Evolutionary conservation across 1,284 basidiomycete genomes (phyloP), one percentile per base, ranked within the genome.

Genomic region (Puccinia horiana): DNA sequence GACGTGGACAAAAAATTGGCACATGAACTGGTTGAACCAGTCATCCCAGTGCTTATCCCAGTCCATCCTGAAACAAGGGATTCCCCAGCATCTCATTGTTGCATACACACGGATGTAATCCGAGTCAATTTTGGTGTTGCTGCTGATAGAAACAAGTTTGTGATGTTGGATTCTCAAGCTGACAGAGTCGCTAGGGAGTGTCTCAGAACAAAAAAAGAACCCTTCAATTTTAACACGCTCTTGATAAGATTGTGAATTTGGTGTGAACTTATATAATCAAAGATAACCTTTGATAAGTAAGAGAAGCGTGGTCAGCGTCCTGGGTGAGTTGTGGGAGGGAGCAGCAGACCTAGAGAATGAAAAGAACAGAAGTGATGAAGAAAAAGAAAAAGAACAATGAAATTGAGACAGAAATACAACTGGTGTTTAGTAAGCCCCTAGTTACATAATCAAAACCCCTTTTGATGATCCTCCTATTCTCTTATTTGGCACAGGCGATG

Each of bases 71-170:
- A 80, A 80, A 4, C 65, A 16, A 44, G 26, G 20, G n/a, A 80
- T 80, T 18, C 67, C 77, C 77, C 77, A 80, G 52, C 67, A 29
- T 54, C 67, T 49, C 77, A 79, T 77, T 5, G 77, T 79, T 47
- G 40, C 65, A 70, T 70, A 42, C 29, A 79, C 20, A 12, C 40
- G 12, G 23, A 80, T 56, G 49, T 80, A 80, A 47, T 72, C 77
- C 37, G 20, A 16, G 29, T 72, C 67, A 72, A 80, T 80, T 67
- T 70, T 80, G 23, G 61, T 29, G 23, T 47, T 78, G 44, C 63
- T 44, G 26, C 16, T 20, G 23, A 78, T 78, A 11, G 58, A 8
- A 26, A 35, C 42, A 44, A 78, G 29, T 69, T 78, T 35, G 20
- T 40, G 42, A 35, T 29, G 49, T 16, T 78, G 61, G 35, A 78